Conservation (phyloP, 441 rosid genomes). For the Gossypium trilobum region DNA sequence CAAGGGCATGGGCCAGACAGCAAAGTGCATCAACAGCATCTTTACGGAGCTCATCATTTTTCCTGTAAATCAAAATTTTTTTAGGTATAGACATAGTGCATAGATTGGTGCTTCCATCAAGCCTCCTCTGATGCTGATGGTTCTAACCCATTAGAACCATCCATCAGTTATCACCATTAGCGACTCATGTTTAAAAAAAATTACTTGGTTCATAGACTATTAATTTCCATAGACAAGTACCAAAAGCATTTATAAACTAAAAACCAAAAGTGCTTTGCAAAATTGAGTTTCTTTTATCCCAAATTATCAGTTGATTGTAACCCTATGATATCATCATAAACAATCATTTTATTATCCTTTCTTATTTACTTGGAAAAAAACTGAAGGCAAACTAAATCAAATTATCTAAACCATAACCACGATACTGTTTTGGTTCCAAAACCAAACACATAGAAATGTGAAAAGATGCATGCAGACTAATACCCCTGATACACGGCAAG, state of each 20-base stretch:
- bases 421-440: background rate
- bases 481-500: background rate
- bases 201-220: background rate
- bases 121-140: background rate
- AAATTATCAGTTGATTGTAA: background rate
- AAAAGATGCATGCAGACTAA: background rate
- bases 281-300: background rate
- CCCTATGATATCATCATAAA: background rate
- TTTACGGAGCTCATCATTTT: constrained; percentile 77
- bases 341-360: constrained; percentile 1
- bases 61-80: constrained; percentile 39
- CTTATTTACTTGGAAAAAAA: background rate
- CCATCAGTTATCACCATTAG: background rate
- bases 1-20: constrained; percentile 96
- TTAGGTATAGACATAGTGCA: background rate
- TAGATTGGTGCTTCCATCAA: constrained; percentile 11
- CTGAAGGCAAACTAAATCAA: background rate
- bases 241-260: background rate
- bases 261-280: background rate
- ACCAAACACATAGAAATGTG: background rate
- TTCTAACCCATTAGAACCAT: background rate
- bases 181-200: background rate
- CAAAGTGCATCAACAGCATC: constrained; percentile 98
- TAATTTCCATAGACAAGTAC: background rate
- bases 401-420: background rate